Conservation (phyloP, 2,329 filamentous ascomycete genomes). For the Pyricularia pennisetigena region DNA sequence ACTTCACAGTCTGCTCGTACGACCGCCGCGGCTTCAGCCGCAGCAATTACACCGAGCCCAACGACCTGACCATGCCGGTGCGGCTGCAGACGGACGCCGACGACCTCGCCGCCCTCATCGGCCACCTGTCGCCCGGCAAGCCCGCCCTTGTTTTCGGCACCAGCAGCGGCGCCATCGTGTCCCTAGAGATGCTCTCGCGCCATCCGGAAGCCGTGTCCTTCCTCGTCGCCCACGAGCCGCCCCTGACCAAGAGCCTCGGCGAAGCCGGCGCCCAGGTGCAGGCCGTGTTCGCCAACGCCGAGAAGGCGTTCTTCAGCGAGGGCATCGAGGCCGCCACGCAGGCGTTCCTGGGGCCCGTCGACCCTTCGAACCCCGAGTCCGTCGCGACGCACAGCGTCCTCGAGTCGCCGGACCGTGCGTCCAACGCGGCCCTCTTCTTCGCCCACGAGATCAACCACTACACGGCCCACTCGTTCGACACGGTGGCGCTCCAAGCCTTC, state of each 20-base stretch:
- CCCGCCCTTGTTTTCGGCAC: constrained; percentile 10
- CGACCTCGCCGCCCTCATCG: constrained; percentile 15
- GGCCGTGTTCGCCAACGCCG: background rate
- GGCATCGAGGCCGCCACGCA: background rate
- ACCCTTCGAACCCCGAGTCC: background rate
- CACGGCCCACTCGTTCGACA: background rate
- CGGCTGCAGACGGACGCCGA: constrained; percentile 19
- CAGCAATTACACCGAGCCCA: constrained; percentile 10
- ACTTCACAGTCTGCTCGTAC: constrained; percentile 18
- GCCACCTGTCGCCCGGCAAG: constrained; percentile 4
- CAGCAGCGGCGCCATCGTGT: constrained; percentile 11
- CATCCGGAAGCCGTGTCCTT: constrained; percentile 7
- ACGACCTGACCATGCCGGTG: constrained; percentile 15
- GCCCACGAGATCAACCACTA: background rate
- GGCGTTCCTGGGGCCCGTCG: background rate
- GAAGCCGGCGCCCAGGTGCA: background rate
- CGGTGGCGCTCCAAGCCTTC: background rate
- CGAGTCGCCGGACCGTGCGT: background rate
- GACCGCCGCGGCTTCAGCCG: constrained; percentile 18
- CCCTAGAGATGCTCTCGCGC: constrained; percentile 6
- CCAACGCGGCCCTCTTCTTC: constrained; percentile 1
- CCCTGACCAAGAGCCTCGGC: constrained; percentile 3
- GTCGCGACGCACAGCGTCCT: background rate
- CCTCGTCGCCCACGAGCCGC: constrained; percentile 7
- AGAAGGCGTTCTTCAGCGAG: background rate